Conservation (phyloP, 768 basidiomycete genomes). For the Saitozyma podzolica region DNA sequence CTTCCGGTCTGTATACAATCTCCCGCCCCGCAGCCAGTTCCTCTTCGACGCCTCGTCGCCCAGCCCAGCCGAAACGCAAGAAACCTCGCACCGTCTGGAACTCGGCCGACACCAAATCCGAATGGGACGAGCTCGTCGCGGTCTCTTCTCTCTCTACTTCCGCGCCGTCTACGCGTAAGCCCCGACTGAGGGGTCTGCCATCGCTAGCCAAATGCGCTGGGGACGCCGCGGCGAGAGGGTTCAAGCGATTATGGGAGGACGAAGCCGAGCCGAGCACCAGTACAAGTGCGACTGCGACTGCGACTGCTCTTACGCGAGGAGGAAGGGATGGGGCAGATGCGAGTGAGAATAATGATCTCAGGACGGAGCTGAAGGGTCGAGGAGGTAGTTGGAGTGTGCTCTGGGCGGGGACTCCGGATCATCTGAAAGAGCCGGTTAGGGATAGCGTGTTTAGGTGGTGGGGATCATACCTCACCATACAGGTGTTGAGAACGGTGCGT, state of each 20-base stretch:
- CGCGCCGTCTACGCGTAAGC: constrained; percentile 27
- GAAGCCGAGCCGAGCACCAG: constrained; percentile 5
- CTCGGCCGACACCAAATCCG: constrained; percentile 16
- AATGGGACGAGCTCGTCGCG: constrained; percentile 39
- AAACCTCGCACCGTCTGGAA: constrained; percentile 31
- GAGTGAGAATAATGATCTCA: no score
- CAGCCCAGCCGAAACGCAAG: neutral
- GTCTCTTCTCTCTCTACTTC: constrained; percentile 35
- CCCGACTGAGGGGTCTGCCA: constrained; percentile 27
- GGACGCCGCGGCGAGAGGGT: constrained; percentile 23
- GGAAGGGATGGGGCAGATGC: no score
- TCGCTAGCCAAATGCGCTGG: constrained; percentile 20
- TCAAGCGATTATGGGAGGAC: constrained; percentile 22
- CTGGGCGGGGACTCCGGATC: constrained; percentile 26
- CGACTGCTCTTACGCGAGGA: no score
- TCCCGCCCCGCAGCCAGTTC: neutral
- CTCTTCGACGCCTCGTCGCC: neutral
- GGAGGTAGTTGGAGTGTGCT: no score
- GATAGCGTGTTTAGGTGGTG: constrained; percentile 29
- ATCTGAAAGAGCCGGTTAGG: constrained; percentile 32
- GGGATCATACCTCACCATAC: constrained; percentile 26
- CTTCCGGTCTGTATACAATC: neutral
- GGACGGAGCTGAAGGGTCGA: no score
- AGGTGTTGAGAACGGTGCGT: constrained; percentile 33
- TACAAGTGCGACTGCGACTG: constrained; percentile 31